These are phyloP conservation scores for Populus hybrid DNA, from an alignment of 441 rosid species.

Conservation along the genomic window DNA sequence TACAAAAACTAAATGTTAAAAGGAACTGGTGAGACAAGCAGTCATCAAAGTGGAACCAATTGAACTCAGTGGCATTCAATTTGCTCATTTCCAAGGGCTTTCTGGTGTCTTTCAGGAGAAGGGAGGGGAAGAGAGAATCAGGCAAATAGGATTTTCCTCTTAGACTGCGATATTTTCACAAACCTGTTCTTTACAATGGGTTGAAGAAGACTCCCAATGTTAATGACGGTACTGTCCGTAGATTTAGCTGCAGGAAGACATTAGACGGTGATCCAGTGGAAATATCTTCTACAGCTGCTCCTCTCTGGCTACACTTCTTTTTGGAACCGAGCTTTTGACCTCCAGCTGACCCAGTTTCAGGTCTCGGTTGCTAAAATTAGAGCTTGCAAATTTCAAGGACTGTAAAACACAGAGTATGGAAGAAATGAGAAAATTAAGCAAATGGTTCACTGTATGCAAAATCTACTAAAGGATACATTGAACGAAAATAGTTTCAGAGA, in stretches of 20 bases:
- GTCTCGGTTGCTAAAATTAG: conserved; percentile 4
- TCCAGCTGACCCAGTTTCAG: conserved; percentile 16
- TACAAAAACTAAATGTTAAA: no score
- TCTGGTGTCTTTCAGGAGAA: not conserved
- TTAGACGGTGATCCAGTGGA: not conserved
- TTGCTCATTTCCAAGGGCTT: conserved; percentile 25
- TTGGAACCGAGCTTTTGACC: conserved; percentile 13
- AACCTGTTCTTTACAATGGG: conserved; percentile 17
- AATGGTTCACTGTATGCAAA: not conserved
- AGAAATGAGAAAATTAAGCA: conserved; percentile 4
- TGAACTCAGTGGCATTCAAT: not conserved
- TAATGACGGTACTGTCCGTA: conserved; percentile 3
- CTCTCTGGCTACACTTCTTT: conserved; percentile 7
- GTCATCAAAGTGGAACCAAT: conserved; percentile 3
- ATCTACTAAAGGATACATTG: not conserved
- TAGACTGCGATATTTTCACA: not conserved
- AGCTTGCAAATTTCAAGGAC: conserved; percentile 16
- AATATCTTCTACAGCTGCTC: conserved; percentile 7
- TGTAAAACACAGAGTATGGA: conserved; percentile 16
- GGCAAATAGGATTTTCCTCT: not conserved
- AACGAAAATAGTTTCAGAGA: not conserved
- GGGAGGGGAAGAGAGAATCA: not conserved
- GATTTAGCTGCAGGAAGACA: conserved; percentile 6
- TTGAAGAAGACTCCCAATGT: conserved; percentile 11
- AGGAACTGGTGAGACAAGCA: not conserved